Conservation (phyloP, 169 alveolate genomes). For the Plasmodium inui region DNA sequence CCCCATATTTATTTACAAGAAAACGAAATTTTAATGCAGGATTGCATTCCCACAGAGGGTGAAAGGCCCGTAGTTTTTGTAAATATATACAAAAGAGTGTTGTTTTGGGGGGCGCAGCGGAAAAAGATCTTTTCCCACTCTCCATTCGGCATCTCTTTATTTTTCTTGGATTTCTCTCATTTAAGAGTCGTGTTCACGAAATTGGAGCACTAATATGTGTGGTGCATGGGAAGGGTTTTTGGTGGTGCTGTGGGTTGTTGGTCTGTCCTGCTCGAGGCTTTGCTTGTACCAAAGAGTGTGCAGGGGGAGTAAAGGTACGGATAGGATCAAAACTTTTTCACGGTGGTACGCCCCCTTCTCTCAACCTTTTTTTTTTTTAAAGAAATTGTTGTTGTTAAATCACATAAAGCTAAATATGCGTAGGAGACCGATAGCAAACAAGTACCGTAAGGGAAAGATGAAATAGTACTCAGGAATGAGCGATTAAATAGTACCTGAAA, state of each 20-base stretch:
- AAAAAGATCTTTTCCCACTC: conserved; percentile 7
- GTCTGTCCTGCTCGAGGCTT: background rate
- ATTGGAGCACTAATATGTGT: conserved; percentile 89
- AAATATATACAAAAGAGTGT: conserved; percentile 24
- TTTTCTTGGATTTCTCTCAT: conserved; percentile 3
- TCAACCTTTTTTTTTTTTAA: background rate
- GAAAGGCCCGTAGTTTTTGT: conserved; percentile 89
- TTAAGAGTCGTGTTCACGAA: conserved; percentile 82
- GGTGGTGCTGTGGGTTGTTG: conserved; percentile 51
- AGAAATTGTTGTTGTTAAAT: conserved; percentile 76
- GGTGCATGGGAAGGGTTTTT: conserved; percentile 4
- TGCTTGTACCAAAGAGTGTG: background rate
- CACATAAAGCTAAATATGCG: conserved; percentile 91
- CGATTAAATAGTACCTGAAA: conserved; percentile 90
- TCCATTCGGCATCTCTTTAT: conserved; percentile 18
- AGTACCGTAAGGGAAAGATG: conserved; percentile 96
- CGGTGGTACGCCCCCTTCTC: background rate
- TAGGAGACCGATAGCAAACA: conserved; percentile 94
- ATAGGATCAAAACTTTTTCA: background rate
- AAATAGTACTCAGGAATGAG: conserved; percentile 93
- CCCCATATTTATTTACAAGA: background rate
- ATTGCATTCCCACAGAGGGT: conserved; percentile 90
- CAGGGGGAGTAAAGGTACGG: background rate
- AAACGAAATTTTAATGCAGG: conserved; percentile 66
- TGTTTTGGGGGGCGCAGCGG: conserved; percentile 28